Evolutionary conservation across 495 filamentous ascomycete species (phyloP).

Genomic region (Bryoglossum gracile): DNA sequence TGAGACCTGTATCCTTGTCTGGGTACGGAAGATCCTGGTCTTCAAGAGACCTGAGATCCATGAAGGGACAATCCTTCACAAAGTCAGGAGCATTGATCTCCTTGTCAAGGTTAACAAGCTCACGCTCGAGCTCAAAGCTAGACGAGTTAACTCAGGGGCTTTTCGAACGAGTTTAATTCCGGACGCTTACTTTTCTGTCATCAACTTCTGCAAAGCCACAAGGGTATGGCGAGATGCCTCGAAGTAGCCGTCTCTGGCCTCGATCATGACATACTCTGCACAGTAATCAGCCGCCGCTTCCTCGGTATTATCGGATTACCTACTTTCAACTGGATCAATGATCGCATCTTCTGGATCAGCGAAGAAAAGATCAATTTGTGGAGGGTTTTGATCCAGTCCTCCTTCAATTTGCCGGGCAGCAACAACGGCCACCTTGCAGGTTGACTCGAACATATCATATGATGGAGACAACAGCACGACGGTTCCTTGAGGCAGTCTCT

Average conservation of each 20-base stretch:
- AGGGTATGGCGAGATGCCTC: constrained; percentile 56
- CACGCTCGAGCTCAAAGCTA: constrained; percentile 52
- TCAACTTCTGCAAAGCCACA: constrained; percentile 53
- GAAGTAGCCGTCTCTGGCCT: constrained; percentile 51
- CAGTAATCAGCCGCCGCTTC: not conserved
- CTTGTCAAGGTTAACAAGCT: constrained; percentile 44
- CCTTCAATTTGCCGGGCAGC: constrained; percentile 48
- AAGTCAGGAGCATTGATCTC: constrained; percentile 41
- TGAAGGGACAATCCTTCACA: constrained; percentile 35
- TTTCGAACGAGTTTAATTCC: not conserved
- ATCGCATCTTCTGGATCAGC: constrained; percentile 42
- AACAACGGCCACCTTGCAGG: constrained; percentile 52
- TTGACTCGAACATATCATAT: constrained; percentile 44
- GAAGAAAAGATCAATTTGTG: constrained; percentile 61
- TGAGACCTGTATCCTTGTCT: constrained; percentile 1
- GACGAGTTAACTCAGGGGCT: not conserved
- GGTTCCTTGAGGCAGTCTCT: constrained; percentile 48
- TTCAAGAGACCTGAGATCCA: constrained; percentile 36
- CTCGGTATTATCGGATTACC: not conserved
- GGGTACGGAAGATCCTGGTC: not conserved
- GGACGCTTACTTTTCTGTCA: constrained; percentile 43
- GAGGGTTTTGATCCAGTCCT: constrained; percentile 47
- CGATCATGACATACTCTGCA: constrained; percentile 58
- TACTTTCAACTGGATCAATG: constrained; percentile 45
- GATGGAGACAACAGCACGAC: constrained; percentile 52